Conservation (phyloP, 164 flowering plant genomes). For the Houttuynia cordata region DNA sequence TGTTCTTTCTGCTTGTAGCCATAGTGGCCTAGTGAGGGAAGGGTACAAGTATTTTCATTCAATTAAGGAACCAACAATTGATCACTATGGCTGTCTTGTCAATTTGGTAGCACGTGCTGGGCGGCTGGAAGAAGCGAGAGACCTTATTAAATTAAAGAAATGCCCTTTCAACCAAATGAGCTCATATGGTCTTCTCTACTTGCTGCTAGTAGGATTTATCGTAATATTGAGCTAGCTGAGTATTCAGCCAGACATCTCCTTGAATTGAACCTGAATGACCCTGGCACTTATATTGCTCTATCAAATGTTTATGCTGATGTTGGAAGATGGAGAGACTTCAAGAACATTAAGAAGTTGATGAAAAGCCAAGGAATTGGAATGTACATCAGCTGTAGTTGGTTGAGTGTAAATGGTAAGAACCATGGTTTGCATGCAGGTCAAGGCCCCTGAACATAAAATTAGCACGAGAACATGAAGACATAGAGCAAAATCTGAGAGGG, state of each 20-base stretch:
- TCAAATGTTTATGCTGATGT: constrained; percentile 19
- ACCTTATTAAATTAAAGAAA: constrained; percentile 11
- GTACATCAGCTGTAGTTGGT: constrained; percentile 14
- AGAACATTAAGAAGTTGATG: constrained; percentile 18
- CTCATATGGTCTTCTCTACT: constrained; percentile 20
- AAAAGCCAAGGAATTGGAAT: constrained; percentile 9
- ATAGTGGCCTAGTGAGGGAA: constrained; percentile 16
- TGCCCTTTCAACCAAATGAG: constrained; percentile 19
- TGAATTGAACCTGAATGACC: constrained; percentile 19
- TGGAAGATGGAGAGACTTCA: constrained; percentile 21
- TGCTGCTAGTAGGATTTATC: constrained; percentile 13
- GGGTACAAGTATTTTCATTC: constrained; percentile 14
- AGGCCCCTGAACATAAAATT: neutral
- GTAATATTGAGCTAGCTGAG: constrained; percentile 14
- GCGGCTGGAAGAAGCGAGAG: constrained; percentile 15
- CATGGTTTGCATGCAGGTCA: constrained; percentile 17
- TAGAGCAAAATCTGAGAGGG: neutral
- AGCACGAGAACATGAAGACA: neutral
- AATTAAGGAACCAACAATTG: constrained; percentile 17
- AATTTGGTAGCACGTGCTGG: constrained; percentile 19
- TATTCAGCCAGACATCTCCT: constrained; percentile 12
- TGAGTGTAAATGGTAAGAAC: constrained; percentile 9
- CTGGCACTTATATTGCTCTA: constrained; percentile 23
- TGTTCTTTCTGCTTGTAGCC: constrained; percentile 23
- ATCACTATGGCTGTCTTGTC: constrained; percentile 20